Evolutionary conservation across 371 early-diverging fungal genomes (phyloP).

Genomic region (Lichtheimia ramosa): DNA sequence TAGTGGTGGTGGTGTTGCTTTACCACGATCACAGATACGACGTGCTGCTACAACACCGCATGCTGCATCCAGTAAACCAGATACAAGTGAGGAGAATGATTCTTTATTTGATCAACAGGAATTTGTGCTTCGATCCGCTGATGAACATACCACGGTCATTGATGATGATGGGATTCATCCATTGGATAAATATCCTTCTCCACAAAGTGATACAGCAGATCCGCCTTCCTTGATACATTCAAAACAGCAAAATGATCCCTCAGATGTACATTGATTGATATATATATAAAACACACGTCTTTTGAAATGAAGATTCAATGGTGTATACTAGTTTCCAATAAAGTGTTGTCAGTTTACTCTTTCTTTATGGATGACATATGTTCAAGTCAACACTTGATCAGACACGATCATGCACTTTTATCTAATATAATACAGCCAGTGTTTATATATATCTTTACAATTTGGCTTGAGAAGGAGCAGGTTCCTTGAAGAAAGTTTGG

Average conservation of each 20-base stretch:
- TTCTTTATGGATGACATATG: no score
- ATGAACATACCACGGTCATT: not conserved
- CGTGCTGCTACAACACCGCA: constrained; percentile 15
- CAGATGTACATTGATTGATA: not conserved
- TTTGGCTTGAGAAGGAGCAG: constrained; percentile 39
- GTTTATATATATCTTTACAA: constrained; percentile 21
- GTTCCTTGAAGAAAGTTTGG: constrained; percentile 47
- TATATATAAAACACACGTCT: no score
- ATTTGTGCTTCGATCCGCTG: constrained; percentile 28
- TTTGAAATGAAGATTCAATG: no score
- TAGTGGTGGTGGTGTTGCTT: not conserved
- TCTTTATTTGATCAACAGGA: constrained; percentile 38
- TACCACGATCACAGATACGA: constrained; percentile 3
- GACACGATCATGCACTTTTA: no score
- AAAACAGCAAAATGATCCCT: not conserved
- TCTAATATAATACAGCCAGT: not conserved
- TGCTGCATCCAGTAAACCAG: constrained; percentile 7
- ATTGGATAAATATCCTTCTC: not conserved
- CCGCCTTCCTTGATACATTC: not conserved
- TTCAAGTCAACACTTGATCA: no score
- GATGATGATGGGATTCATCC: not conserved
- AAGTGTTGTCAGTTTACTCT: no score
- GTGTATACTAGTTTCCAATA: no score
- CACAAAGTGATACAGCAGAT: not conserved
- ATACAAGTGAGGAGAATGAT: constrained; percentile 5